These are phyloP conservation scores for Excoecaria cochinchinensis DNA, from an alignment of 345 rosid genomes.

Conservation along the genomic window DNA sequence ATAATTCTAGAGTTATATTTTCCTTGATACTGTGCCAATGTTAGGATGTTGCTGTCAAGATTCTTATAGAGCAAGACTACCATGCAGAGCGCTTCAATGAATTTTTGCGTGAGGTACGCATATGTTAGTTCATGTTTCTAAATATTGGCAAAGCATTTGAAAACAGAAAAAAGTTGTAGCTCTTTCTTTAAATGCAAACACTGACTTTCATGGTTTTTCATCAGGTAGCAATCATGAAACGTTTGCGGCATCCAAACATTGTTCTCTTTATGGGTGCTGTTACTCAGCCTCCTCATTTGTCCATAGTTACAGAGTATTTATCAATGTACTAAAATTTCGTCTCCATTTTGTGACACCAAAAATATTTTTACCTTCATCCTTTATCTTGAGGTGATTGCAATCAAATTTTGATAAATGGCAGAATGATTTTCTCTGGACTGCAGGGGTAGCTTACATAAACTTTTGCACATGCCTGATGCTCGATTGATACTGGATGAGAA, in stretches of 20 bases:
- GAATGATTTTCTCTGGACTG: not conserved
- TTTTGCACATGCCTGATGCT: slow-evolving; percentile 23
- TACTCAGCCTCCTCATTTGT: slow-evolving; percentile 28
- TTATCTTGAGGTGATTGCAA: slow-evolving; percentile 3
- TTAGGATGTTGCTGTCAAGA: slow-evolving; percentile 35
- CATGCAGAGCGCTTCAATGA: slow-evolving; percentile 21
- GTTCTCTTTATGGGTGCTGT: slow-evolving; percentile 37
- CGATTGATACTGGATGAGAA: slow-evolving; percentile 16
- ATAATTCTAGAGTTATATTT: slow-evolving; percentile 5
- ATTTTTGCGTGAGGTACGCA: slow-evolving; percentile 28
- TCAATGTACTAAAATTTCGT: slow-evolving; percentile 20
- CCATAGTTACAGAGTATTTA: slow-evolving; percentile 33
- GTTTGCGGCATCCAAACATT: slow-evolving; percentile 36
- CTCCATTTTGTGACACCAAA: slow-evolving; percentile 5
- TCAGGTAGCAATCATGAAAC: slow-evolving; percentile 31
- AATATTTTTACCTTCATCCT: not conserved
- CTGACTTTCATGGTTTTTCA: not conserved
- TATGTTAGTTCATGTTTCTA: not conserved
- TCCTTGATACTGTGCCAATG: slow-evolving; percentile 5
- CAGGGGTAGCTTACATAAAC: slow-evolving; percentile 31
- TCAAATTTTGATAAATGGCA: not conserved
- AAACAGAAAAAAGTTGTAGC: too few relatives aligned
- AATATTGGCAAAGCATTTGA: not conserved
- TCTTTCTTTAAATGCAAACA: too few relatives aligned
- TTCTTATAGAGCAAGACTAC: slow-evolving; percentile 30